phyloP scores from a whole-genome alignment of 306 rosid genomes.

The Trifolium repens region DNA sequence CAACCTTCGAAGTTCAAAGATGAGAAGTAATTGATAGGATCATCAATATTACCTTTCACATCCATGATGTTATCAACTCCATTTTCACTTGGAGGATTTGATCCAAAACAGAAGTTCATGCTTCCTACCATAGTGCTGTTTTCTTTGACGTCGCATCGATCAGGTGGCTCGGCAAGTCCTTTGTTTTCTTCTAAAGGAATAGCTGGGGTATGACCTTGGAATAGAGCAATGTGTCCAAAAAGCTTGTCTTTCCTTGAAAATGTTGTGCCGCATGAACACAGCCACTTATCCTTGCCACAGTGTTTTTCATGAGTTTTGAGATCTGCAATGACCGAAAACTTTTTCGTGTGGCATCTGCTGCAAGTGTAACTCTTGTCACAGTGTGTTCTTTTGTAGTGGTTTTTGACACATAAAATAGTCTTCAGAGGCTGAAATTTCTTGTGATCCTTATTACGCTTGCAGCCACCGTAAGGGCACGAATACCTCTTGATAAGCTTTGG shows the following conservation, averaged over 20 bases:
- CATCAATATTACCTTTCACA: slow-evolving; percentile 68
- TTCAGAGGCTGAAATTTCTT: slow-evolving; percentile 92
- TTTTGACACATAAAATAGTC: slow-evolving; percentile 95
- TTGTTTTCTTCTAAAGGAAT: slow-evolving; percentile 78
- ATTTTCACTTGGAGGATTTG: slow-evolving; percentile 55
- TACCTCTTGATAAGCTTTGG: slow-evolving; percentile 83
- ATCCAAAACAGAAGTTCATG: slow-evolving; percentile 63
- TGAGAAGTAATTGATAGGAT: slow-evolving; percentile 78
- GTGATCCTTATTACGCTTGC: slow-evolving; percentile 97
- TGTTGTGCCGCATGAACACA: slow-evolving; percentile 99
- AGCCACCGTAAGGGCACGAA: slow-evolving; percentile 89
- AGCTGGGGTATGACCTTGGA: slow-evolving; percentile 99
- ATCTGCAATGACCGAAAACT: slow-evolving; percentile 95
- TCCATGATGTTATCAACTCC: slow-evolving; percentile 56
- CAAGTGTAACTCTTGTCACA: slow-evolving; percentile 96
- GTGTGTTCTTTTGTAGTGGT: slow-evolving; percentile 99
- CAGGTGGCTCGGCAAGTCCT: slow-evolving; percentile 48
- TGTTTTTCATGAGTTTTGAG: slow-evolving; percentile 99
- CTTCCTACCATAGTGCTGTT: slow-evolving; percentile 49
- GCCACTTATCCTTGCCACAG: slow-evolving; percentile 98
- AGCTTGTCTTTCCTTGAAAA: slow-evolving; percentile 99
- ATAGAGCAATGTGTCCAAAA: slow-evolving; percentile 94
- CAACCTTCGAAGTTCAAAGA: slow-evolving; percentile 77
- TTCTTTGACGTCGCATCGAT: slow-evolving; percentile 55
- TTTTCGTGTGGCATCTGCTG: slow-evolving; percentile 93